Evolutionary conservation across 228 moss, liverwort and hornwort species (phyloP).

Genomic region (Sphagnum magellanicum): DNA sequence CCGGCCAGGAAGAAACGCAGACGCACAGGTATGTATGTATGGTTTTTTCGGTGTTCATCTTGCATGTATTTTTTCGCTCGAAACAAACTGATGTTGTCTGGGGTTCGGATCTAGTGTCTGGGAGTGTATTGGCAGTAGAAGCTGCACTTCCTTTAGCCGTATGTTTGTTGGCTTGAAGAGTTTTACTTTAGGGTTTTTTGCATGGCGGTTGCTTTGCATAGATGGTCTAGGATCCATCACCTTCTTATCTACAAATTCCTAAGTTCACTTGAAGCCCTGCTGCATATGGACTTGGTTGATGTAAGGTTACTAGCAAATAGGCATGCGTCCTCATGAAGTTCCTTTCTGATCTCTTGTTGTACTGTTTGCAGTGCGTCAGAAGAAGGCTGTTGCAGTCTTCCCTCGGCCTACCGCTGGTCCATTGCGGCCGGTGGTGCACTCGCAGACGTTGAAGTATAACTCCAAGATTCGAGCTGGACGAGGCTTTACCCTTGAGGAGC

Average conservation of each 20-base stretch:
- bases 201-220: background rate
- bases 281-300: no score
- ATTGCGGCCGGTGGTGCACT: conserved; percentile 40
- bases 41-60: background rate
- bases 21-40: conserved; percentile 27
- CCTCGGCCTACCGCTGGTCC: conserved; percentile 59
- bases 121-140: background rate
- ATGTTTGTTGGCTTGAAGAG: background rate
- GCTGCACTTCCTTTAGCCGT: background rate
- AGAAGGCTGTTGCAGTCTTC: conserved; percentile 64
- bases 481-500: conserved; percentile 58
- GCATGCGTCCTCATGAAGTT: background rate
- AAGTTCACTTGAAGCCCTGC: no score
- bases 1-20: conserved; percentile 57
- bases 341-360: background rate
- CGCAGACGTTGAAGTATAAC: conserved; percentile 57
- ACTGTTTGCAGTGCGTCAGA: conserved; percentile 36
- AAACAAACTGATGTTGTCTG: background rate
- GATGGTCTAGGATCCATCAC: background rate
- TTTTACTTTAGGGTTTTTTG: background rate
- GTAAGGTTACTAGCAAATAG: background rate
- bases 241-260: no score
- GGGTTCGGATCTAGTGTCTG: background rate
- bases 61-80: background rate
- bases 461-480: conserved; percentile 59